These are phyloP conservation scores for Agastache rugosa DNA, from an alignment of 257 asterid genomes.

Conservation along the genomic window DNA sequence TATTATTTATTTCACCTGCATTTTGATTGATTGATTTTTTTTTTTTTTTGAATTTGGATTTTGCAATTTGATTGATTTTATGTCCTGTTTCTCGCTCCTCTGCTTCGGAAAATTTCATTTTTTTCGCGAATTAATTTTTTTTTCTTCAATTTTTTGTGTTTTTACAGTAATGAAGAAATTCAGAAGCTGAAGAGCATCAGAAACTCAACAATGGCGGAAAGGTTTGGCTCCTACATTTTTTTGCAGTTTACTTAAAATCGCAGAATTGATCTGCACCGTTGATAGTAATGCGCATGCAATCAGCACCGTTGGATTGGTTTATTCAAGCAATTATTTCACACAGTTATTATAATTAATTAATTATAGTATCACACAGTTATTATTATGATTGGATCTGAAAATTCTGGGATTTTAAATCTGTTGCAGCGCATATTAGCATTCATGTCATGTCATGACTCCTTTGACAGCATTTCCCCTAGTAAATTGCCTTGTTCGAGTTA, in stretches of 20 bases:
- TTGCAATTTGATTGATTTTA: neutral
- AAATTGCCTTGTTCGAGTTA: no score
- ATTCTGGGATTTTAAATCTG: conserved; percentile 19
- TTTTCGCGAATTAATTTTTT: neutral
- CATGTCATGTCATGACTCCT: neutral
- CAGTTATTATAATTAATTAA: conserved; percentile 1
- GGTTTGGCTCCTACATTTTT: conserved; percentile 44
- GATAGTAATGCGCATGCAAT: conserved; percentile 33
- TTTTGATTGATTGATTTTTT: neutral
- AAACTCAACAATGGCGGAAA: conserved; percentile 60
- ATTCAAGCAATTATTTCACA: neutral
- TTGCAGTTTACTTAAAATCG: conserved; percentile 3
- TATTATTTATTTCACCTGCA: conserved; percentile 15
- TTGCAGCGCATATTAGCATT: conserved; percentile 11
- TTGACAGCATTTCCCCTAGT: conserved; percentile 7
- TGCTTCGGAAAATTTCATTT: neutral
- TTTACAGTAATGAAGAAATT: conserved; percentile 45
- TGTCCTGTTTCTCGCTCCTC: conserved; percentile 3
- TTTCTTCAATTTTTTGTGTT: neutral
- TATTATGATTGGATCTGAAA: conserved; percentile 40
- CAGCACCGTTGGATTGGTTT: conserved; percentile 16
- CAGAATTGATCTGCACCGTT: conserved; percentile 32
- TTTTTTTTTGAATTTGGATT: neutral
- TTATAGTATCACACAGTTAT: neutral
- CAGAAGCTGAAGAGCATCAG: conserved; percentile 43